phyloP scores from a whole-genome alignment of 495 filamentous ascomycete genomes.

The Neurospora tetraspora region DNA sequence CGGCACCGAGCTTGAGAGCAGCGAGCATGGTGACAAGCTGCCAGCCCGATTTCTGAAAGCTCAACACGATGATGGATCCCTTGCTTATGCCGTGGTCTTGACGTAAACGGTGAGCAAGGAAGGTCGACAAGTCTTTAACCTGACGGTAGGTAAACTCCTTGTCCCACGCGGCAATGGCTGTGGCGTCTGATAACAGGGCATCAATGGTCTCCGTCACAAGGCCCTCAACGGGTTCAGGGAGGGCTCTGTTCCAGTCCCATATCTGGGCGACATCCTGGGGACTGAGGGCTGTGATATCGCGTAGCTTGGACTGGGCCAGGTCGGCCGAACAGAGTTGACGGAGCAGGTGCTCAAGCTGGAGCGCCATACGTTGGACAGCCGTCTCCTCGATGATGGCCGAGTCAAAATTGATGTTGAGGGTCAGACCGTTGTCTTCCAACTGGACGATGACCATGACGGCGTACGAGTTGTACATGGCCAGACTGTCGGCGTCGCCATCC shows the following conservation, averaged over 20 bases:
- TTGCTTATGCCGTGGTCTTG: not conserved
- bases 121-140: not conserved
- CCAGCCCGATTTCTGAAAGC: not conserved
- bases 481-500: not conserved
- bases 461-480: not conserved
- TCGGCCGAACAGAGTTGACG: conserved; percentile 4
- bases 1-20: not conserved
- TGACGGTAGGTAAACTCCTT: not conserved
- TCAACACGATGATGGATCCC: not conserved
- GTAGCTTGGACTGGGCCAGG: conserved; percentile 1
- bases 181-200: not conserved
- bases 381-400: conserved; percentile 11
- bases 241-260: conserved; percentile 6
- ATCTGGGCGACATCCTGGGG: conserved; percentile 12
- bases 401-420: conserved; percentile 9
- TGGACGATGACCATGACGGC: not conserved
- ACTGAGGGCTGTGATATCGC: conserved; percentile 10
- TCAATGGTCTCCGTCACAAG: not conserved
- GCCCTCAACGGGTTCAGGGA: not conserved
- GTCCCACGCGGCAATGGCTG: not conserved
- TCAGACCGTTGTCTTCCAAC: not conserved
- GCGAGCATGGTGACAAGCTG: not conserved
- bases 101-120: not conserved
- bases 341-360: conserved; percentile 15
- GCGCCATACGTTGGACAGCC: conserved; percentile 13